These are phyloP conservation scores for Trapa bicornis DNA, from an alignment of 345 rosid genomes.

Conservation along the genomic window DNA sequence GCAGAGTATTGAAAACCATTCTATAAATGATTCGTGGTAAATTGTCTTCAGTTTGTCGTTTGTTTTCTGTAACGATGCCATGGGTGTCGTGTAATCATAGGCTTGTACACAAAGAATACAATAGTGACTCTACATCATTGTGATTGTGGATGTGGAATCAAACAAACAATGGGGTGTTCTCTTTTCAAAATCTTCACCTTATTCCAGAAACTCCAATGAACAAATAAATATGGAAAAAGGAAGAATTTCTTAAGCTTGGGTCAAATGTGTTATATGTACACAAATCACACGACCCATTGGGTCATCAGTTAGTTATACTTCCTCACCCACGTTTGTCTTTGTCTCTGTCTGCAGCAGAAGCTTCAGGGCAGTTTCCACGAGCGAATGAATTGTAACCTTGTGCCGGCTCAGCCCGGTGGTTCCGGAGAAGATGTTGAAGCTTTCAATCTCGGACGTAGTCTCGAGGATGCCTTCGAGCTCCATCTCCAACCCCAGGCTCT, in stretches of 20 bases:
- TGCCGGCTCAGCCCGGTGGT: constrained; percentile 67
- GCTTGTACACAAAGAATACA: not conserved
- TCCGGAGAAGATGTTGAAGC: constrained; percentile 72
- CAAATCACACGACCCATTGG: not conserved
- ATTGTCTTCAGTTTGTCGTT: not conserved
- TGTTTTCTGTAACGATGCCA: not conserved
- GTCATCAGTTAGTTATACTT: not conserved
- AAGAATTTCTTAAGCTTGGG: too few relatives aligned
- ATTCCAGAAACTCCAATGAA: not conserved
- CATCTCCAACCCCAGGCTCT: constrained; percentile 39
- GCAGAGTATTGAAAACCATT: not conserved
- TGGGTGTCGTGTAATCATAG: not conserved
- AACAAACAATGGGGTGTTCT: not conserved
- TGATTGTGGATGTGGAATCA: not conserved
- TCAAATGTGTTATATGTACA: too few relatives aligned
- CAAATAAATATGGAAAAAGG: not conserved
- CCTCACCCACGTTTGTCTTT: not conserved
- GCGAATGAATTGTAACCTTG: constrained; percentile 43
- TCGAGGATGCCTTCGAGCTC: constrained; percentile 54
- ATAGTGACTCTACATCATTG: not conserved
- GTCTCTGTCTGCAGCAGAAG: constrained; percentile 16
- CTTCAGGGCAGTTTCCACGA: constrained; percentile 45
- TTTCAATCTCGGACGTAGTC: constrained; percentile 72
- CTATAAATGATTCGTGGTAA: not conserved
- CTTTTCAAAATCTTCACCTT: not conserved